Conservation (phyloP, 1,284 basidiomycete genomes). For the Cutaneotrichosporon sp. region DNA sequence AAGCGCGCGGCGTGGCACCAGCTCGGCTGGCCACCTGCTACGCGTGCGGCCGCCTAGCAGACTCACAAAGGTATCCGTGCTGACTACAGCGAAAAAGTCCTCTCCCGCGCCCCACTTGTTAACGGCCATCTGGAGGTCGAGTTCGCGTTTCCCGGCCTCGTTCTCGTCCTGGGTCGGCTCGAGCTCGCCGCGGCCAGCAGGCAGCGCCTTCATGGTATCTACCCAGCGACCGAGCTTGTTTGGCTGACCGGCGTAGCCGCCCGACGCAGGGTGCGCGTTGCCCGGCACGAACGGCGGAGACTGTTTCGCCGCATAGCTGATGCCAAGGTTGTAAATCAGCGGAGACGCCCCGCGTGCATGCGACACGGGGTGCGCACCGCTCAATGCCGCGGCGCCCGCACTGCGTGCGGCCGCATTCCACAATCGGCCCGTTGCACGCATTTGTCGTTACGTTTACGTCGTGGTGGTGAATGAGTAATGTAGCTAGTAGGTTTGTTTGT, state of each 20-base stretch:
- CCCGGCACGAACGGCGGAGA: slow-evolving; percentile 42
- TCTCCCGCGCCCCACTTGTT: slow-evolving; percentile 43
- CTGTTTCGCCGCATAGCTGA: slow-evolving; percentile 45
- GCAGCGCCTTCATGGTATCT: slow-evolving; percentile 27
- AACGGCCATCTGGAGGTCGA: slow-evolving; percentile 19
- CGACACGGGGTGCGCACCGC: slow-evolving; percentile 4
- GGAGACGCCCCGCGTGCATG: slow-evolving; percentile 18
- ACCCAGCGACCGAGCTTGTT: slow-evolving; percentile 36
- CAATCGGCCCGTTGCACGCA: slow-evolving; percentile 12
- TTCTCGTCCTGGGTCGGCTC: slow-evolving; percentile 8
- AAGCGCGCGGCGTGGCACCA: no score
- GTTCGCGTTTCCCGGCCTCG: slow-evolving; percentile 28
- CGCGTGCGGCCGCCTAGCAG: background rate
- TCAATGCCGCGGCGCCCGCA: no score
- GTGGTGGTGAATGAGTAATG: no score
- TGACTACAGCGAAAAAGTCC: slow-evolving; percentile 39
- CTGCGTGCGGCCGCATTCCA: slow-evolving; percentile 5
- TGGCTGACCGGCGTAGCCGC: slow-evolving; percentile 17
- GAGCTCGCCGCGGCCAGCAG: slow-evolving; percentile 40
- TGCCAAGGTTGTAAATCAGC: slow-evolving; percentile 39
- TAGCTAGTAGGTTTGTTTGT: no score
- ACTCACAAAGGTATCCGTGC: slow-evolving; percentile 32
- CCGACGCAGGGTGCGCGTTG: slow-evolving; percentile 6
- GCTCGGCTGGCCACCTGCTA: background rate
- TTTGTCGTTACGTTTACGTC: background rate